Evolutionary conservation across 306 rosid genomes (phyloP), one percentile per base, ranked within the genome.

Genomic region (Vigna reflexopilosa): DNA sequence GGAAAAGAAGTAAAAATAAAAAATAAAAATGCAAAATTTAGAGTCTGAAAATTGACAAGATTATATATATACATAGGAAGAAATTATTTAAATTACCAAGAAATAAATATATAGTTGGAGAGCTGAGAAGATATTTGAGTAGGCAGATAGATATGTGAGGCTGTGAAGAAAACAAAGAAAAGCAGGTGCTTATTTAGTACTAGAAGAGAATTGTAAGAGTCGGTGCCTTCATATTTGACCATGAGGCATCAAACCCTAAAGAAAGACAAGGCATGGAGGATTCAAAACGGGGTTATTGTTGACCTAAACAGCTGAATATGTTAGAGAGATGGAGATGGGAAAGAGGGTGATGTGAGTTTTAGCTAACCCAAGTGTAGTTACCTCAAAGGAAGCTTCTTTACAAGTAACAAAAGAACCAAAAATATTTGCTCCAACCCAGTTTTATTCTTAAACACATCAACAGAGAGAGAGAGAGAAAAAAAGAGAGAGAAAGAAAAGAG

Each of bases 181-280:
- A 73, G 73, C 44, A 47, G 67, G 64, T 52, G 68, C 17, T 73
- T 65, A 58, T 75, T 77, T 36, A 63, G 84, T 67, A 73, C 36
- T 57, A 55, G 11, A 72, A 42, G 66, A 64, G 9, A 54, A 54
- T 26, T 73, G 56, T 2, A 26, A 77, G 78, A 85, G 90, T 87
- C 89, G 93, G 92, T 82, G 87, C 90, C 85, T 72, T 87, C 88
- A 78, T 78, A 83, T 88, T 84, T 85, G 93, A 90, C 91, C 82
- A 68, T 24, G 77, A 85, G 77, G 63, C 65, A 80, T 66, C 71
- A 87, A 86, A 74, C 93, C 93, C 96, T 91, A 87, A 80, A 75
- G 78, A 84, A 64, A 69, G 77, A 63, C 40, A 78, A 64, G 61
- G 56, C 38, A 68, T 68, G 85, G 83, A 70, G 36, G 70, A 57